phyloP scores from a whole-genome alignment of 768 basidiomycete species.

The Guyanaporus albipodus region DNA sequence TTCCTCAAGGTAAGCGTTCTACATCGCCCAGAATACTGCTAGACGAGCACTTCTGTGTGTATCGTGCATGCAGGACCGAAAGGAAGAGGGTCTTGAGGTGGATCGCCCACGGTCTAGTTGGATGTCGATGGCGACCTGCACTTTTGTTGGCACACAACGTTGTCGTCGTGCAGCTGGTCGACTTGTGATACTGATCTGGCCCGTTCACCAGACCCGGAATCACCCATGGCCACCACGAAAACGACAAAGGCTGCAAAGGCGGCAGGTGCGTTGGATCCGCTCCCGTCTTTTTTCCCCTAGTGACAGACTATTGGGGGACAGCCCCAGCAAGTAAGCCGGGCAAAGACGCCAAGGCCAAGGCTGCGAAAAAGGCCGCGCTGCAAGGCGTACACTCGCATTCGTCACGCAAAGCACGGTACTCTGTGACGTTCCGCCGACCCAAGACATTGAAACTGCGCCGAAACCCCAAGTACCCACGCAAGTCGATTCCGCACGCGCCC shows the following conservation, averaged over 20 bases:
- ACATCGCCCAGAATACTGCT: neutral
- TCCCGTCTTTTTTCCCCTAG: conserved; percentile 27
- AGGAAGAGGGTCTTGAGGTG: conserved; percentile 10
- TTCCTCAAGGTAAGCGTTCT: conserved; percentile 26
- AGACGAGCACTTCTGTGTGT: neutral
- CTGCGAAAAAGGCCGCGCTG: conserved; percentile 94
- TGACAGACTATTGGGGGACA: neutral
- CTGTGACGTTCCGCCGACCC: conserved; percentile 93
- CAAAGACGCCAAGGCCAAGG: conserved; percentile 72
- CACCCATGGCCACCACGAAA: conserved; percentile 67
- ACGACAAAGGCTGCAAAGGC: conserved; percentile 61
- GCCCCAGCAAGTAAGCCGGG: conserved; percentile 29
- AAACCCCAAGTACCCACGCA: conserved; percentile 91
- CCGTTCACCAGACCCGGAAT: conserved; percentile 9
- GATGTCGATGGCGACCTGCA: conserved; percentile 10
- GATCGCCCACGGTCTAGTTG: conserved; percentile 17
- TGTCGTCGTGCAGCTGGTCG: neutral
- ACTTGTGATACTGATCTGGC: conserved; percentile 1
- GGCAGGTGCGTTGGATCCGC: conserved; percentile 32
- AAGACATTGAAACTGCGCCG: conserved; percentile 86
- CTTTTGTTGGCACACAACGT: neutral
- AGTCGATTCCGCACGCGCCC: conserved; percentile 86
- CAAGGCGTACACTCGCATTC: conserved; percentile 78
- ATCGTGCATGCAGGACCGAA: neutral
- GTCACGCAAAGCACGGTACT: conserved; percentile 75